These are phyloP conservation scores for Dendryphion nanum DNA, from an alignment of 2,329 filamentous ascomycete species.

Conservation along the genomic window DNA sequence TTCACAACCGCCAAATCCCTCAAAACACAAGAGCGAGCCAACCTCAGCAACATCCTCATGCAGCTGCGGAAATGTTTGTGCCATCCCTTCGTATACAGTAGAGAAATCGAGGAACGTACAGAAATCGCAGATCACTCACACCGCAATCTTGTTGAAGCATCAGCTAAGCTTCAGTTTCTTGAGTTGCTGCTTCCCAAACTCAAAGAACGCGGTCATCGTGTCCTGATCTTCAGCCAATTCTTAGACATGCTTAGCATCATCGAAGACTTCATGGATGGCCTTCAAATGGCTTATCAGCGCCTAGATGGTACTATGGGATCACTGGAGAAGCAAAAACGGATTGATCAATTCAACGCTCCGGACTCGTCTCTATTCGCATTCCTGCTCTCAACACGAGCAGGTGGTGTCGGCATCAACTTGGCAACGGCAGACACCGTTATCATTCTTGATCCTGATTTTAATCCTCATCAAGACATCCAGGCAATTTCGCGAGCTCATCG, in stretches of 20 bases:
- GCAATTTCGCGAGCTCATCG: slow-evolving; percentile 91
- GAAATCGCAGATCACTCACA: slow-evolving; percentile 62
- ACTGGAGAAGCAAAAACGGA: slow-evolving; percentile 87
- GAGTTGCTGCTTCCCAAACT: slow-evolving; percentile 86
- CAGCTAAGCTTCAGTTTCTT: slow-evolving; percentile 81
- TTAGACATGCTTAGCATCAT: slow-evolving; percentile 81
- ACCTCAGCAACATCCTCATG: slow-evolving; percentile 90
- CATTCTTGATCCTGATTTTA: slow-evolving; percentile 95
- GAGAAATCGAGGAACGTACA: slow-evolving; percentile 80
- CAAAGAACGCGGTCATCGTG: slow-evolving; percentile 79
- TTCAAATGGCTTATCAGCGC: slow-evolving; percentile 72
- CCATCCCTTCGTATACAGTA: slow-evolving; percentile 93
- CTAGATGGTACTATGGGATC: slow-evolving; percentile 82
- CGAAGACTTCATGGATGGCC: slow-evolving; percentile 82
- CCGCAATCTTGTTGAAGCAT: slow-evolving; percentile 85
- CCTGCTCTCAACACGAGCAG: slow-evolving; percentile 87
- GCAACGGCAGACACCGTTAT: slow-evolving; percentile 97
- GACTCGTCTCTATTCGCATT: slow-evolving; percentile 85
- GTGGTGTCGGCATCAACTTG: slow-evolving; percentile 95
- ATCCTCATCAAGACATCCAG: slow-evolving; percentile 96
- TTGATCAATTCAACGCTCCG: slow-evolving; percentile 88
- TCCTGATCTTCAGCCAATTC: slow-evolving; percentile 96
- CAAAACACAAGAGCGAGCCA: slow-evolving; percentile 70
- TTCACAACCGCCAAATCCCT: slow-evolving; percentile 64
- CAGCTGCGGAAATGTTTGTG: slow-evolving; percentile 93